These are phyloP conservation scores for Apiospora kogelbergensis DNA, from an alignment of 2,329 filamentous ascomycete genomes.

Conservation along the genomic window DNA sequence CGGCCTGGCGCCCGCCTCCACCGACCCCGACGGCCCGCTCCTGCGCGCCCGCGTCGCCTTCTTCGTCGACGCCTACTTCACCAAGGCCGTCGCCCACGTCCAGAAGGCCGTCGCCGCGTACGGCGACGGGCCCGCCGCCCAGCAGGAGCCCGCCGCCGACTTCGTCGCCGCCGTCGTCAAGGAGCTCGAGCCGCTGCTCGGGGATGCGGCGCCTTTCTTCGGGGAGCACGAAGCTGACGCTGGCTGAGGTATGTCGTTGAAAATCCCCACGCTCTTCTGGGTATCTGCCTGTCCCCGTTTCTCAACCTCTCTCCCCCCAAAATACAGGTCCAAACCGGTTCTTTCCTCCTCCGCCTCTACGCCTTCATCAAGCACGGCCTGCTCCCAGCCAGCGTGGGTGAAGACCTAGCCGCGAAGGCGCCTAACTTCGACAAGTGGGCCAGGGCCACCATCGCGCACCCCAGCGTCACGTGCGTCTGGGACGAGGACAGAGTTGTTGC, in stretches of 20 bases:
- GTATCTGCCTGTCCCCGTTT: neutral
- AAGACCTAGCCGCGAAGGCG: conserved; percentile 8
- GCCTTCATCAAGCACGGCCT: conserved; percentile 13
- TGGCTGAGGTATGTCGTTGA: conserved; percentile 12
- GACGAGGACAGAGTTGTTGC: conserved; percentile 14
- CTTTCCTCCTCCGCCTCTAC: conserved; percentile 14
- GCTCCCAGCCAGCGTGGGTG: conserved; percentile 10
- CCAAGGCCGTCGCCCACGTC: conserved; percentile 11
- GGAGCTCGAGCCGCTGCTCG: conserved; percentile 16
- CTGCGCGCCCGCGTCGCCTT: conserved; percentile 13
- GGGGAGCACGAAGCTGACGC: conserved; percentile 14
- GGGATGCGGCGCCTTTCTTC: conserved; percentile 15
- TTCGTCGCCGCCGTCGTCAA: conserved; percentile 8
- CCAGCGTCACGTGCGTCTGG: conserved; percentile 13
- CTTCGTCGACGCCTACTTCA: conserved; percentile 16
- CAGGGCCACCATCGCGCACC: conserved; percentile 9
- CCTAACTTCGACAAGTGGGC: conserved; percentile 17
- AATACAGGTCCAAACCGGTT: conserved; percentile 12
- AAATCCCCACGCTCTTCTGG: neutral
- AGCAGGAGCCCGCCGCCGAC: neutral
- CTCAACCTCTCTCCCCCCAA: neutral
- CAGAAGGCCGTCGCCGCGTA: conserved; percentile 1
- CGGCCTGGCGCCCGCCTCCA: conserved; percentile 11
- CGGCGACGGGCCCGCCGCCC: neutral
- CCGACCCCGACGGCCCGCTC: conserved; percentile 7